These are phyloP conservation scores for Colletotrichum sublineola DNA, from an alignment of 2,329 filamentous ascomycete species.

Conservation along the genomic window DNA sequence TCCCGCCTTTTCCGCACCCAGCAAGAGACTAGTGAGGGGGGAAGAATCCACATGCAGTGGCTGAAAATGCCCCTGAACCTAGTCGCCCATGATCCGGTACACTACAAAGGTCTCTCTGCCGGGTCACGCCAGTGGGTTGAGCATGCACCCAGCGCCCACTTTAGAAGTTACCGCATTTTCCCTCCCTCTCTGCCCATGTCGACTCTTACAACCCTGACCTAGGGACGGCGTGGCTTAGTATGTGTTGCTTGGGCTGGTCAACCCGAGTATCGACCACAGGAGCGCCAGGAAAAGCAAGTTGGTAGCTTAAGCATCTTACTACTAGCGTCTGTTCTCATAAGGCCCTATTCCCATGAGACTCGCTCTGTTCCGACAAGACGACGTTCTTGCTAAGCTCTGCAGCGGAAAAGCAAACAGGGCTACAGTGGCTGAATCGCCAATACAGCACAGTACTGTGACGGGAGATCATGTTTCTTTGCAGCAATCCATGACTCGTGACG, in stretches of 20 bases:
- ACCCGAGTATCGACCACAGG: too few relatives aligned
- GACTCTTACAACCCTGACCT: constrained; percentile 16
- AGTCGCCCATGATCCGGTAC: constrained; percentile 13
- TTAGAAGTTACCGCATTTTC: neutral
- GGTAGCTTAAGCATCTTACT: neutral
- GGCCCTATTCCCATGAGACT: neutral
- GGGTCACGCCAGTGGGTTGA: constrained; percentile 23
- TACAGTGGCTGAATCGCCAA: constrained; percentile 11
- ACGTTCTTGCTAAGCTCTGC: neutral
- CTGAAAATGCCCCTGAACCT: constrained; percentile 27
- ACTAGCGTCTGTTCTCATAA: constrained; percentile 1
- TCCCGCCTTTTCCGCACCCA: constrained; percentile 40
- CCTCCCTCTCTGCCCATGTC: neutral
- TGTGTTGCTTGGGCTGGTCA: constrained; percentile 8
- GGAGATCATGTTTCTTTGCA: constrained; percentile 3
- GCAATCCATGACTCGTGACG: constrained; percentile 34
- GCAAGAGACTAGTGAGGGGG: constrained; percentile 11
- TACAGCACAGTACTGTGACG: constrained; percentile 5
- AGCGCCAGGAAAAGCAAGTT: too few relatives aligned
- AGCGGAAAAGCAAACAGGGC: constrained; percentile 30
- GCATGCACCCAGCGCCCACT: constrained; percentile 19
- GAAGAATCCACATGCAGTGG: constrained; percentile 28
- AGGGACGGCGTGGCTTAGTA: constrained; percentile 32
- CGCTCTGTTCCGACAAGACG: neutral
- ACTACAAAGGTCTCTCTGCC: constrained; percentile 28